phyloP scores from a whole-genome alignment of 2,329 filamentous ascomycete genomes.

The Fusarium equiseti region DNA sequence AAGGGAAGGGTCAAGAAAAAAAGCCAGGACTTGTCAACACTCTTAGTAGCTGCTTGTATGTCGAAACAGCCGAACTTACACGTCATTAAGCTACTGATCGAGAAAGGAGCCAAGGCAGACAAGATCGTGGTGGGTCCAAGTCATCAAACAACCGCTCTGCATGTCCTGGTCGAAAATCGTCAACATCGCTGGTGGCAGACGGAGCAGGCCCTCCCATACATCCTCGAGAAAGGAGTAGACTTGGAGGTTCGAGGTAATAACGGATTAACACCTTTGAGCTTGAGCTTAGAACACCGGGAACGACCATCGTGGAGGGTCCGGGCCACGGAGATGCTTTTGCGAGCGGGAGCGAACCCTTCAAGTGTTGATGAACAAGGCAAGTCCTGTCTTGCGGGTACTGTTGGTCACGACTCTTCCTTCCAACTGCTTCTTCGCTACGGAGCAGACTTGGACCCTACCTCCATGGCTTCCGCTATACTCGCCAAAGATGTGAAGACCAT shows the following conservation, averaged over 20 bases:
- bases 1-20: rapidly evolving
- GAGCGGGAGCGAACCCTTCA: not conserved
- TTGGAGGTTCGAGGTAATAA: not conserved
- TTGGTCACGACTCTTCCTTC: not conserved
- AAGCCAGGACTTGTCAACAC: not conserved
- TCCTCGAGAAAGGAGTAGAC: not conserved
- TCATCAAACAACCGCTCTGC: not conserved
- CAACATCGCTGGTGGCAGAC: not conserved
- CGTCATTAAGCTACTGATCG: not conserved
- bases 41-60: not conserved
- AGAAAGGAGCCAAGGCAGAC: not conserved
- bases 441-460: rapidly evolving
- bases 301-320: rapidly evolving
- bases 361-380: not conserved
- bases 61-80: not conserved
- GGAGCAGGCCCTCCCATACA: not conserved
- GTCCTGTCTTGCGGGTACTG: not conserved
- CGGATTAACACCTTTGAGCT: not conserved
- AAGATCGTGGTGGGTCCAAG: not conserved
- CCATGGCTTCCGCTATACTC: rapidly evolving
- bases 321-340: not conserved
- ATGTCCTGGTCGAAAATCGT: not conserved
- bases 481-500: not conserved
- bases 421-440: not conserved
- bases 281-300: not conserved